Evolutionary conservation across 2,329 filamentous ascomycete genomes (phyloP), one percentile per base, ranked within the genome.

Genomic region (Pyrenophora graminea): DNA sequence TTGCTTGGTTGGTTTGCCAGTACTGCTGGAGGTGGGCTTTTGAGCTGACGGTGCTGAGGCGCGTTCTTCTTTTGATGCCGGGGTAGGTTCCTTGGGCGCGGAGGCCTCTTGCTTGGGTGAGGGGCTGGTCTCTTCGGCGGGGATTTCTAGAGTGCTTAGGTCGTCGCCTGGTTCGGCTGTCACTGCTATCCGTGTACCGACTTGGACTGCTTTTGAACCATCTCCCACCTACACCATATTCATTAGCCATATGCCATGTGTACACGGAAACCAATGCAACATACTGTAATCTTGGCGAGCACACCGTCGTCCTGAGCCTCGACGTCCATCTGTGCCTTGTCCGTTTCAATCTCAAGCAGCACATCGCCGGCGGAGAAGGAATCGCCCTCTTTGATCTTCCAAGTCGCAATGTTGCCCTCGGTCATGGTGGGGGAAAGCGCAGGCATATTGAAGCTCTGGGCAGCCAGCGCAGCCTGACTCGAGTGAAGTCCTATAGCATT

Each of bases 281-380:
- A 33, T 73, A 79, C 77, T 69, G 86, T 83, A 64, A 96, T 93
- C 80, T 94, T 95, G 70, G 91, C 86, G 74, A 96, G 77, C 62
- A 93, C 80, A 36, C 91, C 91, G 69, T 95, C 90, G 38, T 96
- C 91, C 77, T 94, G 91, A 34, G 91, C 91, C 79, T 96, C 91
- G 21, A 96, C 91, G 64, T 96, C 91, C 90, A 96, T 96, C 49
- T 90, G 90, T 48, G 91, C 91, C 81, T 96, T 96, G 76, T 96
- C 91, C 52, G 91, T 96, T 78, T 96, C 91, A 71, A 96, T 94
- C 76, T 96, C 91, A 53, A 96, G 85, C 44, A 96, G 81, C 27
- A 96, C 90, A 73, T 96, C 91, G 62, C 91, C 91, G 51, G 90
- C 88, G 42, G 83, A 80, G 74, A 91, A 96, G 44, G 84, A 82